Evolutionary conservation across 2,329 filamentous ascomycete species (phyloP).

Genomic region (Alternaria sp.): DNA sequence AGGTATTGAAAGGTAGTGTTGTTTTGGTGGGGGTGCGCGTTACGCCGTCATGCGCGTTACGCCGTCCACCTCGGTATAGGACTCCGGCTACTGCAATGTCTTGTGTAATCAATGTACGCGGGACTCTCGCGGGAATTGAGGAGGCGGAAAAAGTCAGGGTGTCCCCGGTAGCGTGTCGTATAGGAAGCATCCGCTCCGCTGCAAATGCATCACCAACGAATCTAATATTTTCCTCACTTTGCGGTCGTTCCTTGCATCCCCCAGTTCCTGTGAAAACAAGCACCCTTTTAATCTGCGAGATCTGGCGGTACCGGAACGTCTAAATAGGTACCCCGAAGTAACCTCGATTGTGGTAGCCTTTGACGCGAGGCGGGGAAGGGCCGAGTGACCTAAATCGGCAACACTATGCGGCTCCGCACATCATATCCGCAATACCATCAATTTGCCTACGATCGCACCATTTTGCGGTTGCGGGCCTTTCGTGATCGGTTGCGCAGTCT

Average conservation of each 20-base stretch:
- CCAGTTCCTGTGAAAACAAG: not conserved
- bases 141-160: not conserved
- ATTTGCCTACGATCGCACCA: slow-evolving; percentile 20
- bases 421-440: slow-evolving; percentile 18
- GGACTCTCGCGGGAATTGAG: not conserved
- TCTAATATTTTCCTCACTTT: not conserved
- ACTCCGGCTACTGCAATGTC: no score
- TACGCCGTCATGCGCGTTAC: no score
- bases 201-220: not conserved
- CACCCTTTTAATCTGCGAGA: not conserved
- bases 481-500: slow-evolving; percentile 21
- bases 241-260: not conserved
- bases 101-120: not conserved
- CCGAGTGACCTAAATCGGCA: slow-evolving; percentile 25
- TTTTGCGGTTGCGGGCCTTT: not conserved
- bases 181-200: not conserved
- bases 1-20: no score
- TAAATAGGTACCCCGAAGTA: not conserved
- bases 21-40: no score
- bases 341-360: not conserved
- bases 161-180: not conserved
- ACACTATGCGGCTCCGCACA: slow-evolving; percentile 28
- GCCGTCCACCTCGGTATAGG: no score
- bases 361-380: slow-evolving; percentile 21
- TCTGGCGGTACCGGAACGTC: not conserved